Percentiles rank a stretch among this genome's conserved stretches.
Evolutionary conservation across 2,329 filamentous ascomycete species (phyloP).

Genomic region (Coniochaeta ligniaria): DNA sequence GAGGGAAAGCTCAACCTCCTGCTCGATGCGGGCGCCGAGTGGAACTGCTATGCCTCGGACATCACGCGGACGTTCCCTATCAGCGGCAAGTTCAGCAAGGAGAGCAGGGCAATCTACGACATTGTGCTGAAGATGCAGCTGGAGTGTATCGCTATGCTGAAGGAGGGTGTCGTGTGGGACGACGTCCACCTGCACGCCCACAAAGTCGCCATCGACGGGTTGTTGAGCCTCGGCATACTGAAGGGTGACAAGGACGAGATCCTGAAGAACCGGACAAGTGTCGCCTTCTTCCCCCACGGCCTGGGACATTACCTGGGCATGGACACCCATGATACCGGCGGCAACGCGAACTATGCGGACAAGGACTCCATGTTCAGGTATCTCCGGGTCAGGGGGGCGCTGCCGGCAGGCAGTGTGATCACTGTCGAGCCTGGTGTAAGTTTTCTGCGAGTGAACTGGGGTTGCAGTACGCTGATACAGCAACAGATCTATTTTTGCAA

Average conservation of each 20-base stretch:
- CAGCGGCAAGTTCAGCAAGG: constrained; percentile 59
- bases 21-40: constrained; percentile 77
- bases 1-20: constrained; percentile 70
- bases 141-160: constrained; percentile 65
- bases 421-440: constrained; percentile 89
- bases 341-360: constrained; percentile 71
- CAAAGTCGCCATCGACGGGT: constrained; percentile 71
- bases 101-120: constrained; percentile 70
- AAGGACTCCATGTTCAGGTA: constrained; percentile 81
- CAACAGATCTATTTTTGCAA: constrained; percentile 76
- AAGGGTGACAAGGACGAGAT: constrained; percentile 64
- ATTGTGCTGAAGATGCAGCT: constrained; percentile 84
- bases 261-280: constrained; percentile 69
- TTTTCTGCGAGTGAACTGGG: constrained; percentile 10
- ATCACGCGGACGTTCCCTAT: constrained; percentile 85
- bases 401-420: constrained; percentile 76
- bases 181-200: constrained; percentile 76
- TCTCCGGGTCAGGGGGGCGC: constrained; percentile 65
- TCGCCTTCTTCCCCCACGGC: constrained; percentile 88
- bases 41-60: constrained; percentile 63
- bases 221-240: constrained; percentile 70
- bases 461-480: constrained; percentile 1
- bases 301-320: constrained; percentile 87
- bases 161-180: constrained; percentile 71
- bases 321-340: constrained; percentile 85